Evolutionary conservation across 495 filamentous ascomycete species (phyloP).

Genomic region (Clavariopsis aquatica): DNA sequence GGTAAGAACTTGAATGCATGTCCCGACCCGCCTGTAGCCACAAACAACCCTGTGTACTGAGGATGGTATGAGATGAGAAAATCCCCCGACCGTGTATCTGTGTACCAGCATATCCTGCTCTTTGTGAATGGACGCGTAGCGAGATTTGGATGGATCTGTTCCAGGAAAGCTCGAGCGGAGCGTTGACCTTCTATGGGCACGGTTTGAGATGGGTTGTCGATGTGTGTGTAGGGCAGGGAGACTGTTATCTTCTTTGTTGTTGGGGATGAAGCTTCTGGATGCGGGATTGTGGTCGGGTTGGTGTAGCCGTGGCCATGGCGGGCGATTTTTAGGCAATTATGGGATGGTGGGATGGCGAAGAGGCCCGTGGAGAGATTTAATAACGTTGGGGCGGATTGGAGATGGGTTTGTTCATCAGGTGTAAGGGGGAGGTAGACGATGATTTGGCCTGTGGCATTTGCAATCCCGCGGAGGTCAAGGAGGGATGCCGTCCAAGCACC

Average conservation of each 20-base stretch:
- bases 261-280: slow-evolving; percentile 42
- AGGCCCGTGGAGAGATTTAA: slow-evolving; percentile 78
- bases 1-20: slow-evolving; percentile 57
- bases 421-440: slow-evolving; percentile 74
- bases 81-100: slow-evolving; percentile 39
- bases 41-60: slow-evolving; percentile 44
- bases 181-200: slow-evolving; percentile 62
- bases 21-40: slow-evolving; percentile 55
- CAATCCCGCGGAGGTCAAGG: slow-evolving; percentile 75
- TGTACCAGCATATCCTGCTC: slow-evolving; percentile 64
- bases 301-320: slow-evolving; percentile 80
- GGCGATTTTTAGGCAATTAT: slow-evolving; percentile 76
- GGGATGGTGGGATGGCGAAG: slow-evolving; percentile 77
- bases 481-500: slow-evolving; percentile 82
- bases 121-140: slow-evolving; percentile 61
- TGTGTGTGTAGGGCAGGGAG: slow-evolving; percentile 52
- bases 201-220: slow-evolving; percentile 45
- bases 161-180: slow-evolving; percentile 62
- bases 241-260: slow-evolving; percentile 45
- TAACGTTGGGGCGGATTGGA: slow-evolving; percentile 69
- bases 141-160: slow-evolving; percentile 65
- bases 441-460: slow-evolving; percentile 76
- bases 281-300: slow-evolving; percentile 58
- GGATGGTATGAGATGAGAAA: slow-evolving; percentile 42
- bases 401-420: slow-evolving; percentile 61